phyloP scores from a whole-genome alignment of 2,329 filamentous ascomycete species.

The Hypoxylon sp. region DNA sequence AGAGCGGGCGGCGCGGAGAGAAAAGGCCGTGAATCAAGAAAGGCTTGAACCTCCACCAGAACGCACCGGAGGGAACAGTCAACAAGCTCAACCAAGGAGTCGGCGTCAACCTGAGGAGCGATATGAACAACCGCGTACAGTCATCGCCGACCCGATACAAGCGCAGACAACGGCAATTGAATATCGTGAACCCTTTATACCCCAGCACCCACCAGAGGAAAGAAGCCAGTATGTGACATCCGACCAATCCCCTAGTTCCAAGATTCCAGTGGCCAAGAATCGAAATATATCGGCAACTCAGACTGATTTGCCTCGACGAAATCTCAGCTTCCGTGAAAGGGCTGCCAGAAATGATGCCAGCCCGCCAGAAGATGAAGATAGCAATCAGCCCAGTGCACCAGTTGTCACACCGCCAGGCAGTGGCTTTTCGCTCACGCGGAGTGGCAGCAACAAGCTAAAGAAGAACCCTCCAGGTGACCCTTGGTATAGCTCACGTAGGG shows the following conservation, averaged over 20 bases:
- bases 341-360: slow-evolving; percentile 56
- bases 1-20: slow-evolving; percentile 60
- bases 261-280: slow-evolving; percentile 42
- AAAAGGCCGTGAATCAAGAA: slow-evolving; percentile 33
- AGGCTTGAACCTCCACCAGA: slow-evolving; percentile 27
- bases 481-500: slow-evolving; percentile 54
- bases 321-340: slow-evolving; percentile 68
- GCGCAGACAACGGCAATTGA: slow-evolving; percentile 41
- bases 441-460: slow-evolving; percentile 65
- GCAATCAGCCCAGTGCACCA: slow-evolving; percentile 41
- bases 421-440: slow-evolving; percentile 54
- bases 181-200: slow-evolving; percentile 16
- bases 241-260: slow-evolving; percentile 43
- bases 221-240: slow-evolving; percentile 41
- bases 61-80: slow-evolving; percentile 40
- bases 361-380: slow-evolving; percentile 44
- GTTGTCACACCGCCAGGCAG: slow-evolving; percentile 44
- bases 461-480: slow-evolving; percentile 65
- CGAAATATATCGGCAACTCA: slow-evolving; percentile 38
- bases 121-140: slow-evolving; percentile 37
- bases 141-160: slow-evolving; percentile 38
- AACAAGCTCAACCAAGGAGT: slow-evolving; percentile 48
- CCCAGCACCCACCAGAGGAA: slow-evolving; percentile 46
- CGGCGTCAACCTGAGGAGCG: slow-evolving; percentile 38
- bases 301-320: slow-evolving; percentile 58